Evolutionary conservation across 192 early-diverging fungal genomes (phyloP), one percentile per base, ranked within the genome.

Genomic region (Lobosporangium transversale): DNA sequence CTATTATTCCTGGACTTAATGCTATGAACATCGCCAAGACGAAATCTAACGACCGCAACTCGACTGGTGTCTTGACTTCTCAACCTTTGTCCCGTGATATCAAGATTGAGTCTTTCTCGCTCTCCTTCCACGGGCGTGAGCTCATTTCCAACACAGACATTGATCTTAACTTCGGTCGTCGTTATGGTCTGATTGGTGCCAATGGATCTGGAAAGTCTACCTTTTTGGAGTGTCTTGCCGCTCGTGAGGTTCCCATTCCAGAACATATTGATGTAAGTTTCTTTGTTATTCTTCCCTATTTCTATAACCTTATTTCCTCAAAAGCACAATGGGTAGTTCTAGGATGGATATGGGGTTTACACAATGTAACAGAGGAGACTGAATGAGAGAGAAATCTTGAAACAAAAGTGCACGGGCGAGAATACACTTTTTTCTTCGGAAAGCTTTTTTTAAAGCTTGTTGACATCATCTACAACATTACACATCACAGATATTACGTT

Each of bases 191-290:
- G 49, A 87, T 99, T 49, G 97, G 96, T 33, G 88, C 92, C 51
- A 98, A 99, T 83, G 98, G 98, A 26, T 92, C 90, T 55, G 98
- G 98, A 35, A 95, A 98, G 80, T 95, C 94, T 15, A 98, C 98
- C 31, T 97, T 99, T 80, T 84, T 99, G 52, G 87, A 92, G 62
- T 94, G 93, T 51, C 87, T 99, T 75, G 94, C 95, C 33, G 91
- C 89, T 47, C 89, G 95, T 75, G 98, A 99, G 62, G 93, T 94
- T 53, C 92, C 93, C 44, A 95, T 99, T 78, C 98, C 98, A n/a
- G 91, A 92, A 7, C 95, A 97, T 61, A 98, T 99, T 79, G 97
- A 98, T 90, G 86, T 88, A 86, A 80, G 84, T 80, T 18, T 26
- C 43, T 26, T 63, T 51, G 6, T 26, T 31, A 4, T 31, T 48